A percentile compares a stretch with the other conserved stretches of the same genome.
phyloP scores from a whole-genome alignment of 2,329 filamentous ascomycete species.

The Aspergillus oerlinghausenensis region DNA sequence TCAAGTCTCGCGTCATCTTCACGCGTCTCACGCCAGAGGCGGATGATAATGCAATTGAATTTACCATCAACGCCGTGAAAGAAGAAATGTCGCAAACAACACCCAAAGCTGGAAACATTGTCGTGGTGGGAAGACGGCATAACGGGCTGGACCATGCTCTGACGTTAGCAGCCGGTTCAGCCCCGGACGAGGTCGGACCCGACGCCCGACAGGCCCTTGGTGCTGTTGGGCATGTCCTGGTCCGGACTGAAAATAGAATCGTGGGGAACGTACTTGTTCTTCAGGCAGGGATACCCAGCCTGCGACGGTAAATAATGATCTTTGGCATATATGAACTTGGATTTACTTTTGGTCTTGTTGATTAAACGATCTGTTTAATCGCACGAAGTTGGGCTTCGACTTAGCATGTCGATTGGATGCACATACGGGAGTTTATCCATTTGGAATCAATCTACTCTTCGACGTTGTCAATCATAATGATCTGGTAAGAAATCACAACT shows the following conservation, averaged over 20 bases:
- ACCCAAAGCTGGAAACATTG: conserved; percentile 65
- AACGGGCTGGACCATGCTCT: conserved; percentile 8
- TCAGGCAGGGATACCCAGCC: conserved; percentile 49
- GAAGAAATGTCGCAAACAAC: conserved; percentile 57
- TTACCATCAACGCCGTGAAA: conserved; percentile 51
- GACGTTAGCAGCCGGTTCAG: conserved; percentile 9
- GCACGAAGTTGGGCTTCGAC: too few relatives aligned
- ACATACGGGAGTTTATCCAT: too few relatives aligned
- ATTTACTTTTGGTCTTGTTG: not conserved
- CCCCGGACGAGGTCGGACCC: conserved; percentile 35
- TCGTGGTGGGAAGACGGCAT: conserved; percentile 59
- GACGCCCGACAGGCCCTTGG: conserved; percentile 31
- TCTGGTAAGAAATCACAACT: not conserved
- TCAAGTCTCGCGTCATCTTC: conserved; percentile 57
- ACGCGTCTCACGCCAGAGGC: conserved; percentile 27
- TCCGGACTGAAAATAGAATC: conserved; percentile 55
- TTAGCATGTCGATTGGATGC: too few relatives aligned
- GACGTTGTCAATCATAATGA: too few relatives aligned
- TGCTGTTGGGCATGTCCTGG: conserved; percentile 35
- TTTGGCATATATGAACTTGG: not conserved
- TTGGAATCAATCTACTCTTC: too few relatives aligned
- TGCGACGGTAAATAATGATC: not conserved
- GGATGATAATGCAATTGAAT: conserved; percentile 39
- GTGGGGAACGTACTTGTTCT: conserved; percentile 66
- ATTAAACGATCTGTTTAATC: not conserved